phyloP scores from a whole-genome alignment of 352 stramenopile genomes.

The Pythium monospermum region DNA sequence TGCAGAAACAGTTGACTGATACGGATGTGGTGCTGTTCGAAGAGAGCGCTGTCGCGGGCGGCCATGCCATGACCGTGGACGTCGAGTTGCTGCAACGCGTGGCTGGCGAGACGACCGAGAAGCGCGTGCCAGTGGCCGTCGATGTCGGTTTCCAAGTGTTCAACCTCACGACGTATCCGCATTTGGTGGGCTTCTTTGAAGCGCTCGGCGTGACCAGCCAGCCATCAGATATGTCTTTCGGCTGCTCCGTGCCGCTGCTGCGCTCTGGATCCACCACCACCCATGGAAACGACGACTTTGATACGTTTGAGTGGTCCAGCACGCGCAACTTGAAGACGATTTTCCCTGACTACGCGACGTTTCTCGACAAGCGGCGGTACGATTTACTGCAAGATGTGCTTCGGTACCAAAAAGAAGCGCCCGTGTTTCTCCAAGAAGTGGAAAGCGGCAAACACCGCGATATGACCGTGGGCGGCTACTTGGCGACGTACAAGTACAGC shows the following conservation, averaged over 20 bases:
- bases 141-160: conserved; percentile 93
- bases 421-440: conserved; percentile 12
- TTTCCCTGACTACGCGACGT: conserved; percentile 11
- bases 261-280: no score
- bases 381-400: conserved; percentile 23
- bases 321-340: conserved; percentile 22
- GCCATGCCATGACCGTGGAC: conserved; percentile 44
- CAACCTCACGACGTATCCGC: conserved; percentile 88
- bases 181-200: conserved; percentile 80
- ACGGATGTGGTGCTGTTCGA: conserved; percentile 49
- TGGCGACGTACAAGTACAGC: conserved; percentile 19
- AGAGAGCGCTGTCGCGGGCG: conserved; percentile 26
- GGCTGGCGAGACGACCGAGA: background rate
- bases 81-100: conserved; percentile 26
- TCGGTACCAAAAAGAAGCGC: conserved; percentile 22
- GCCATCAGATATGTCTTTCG: conserved; percentile 72
- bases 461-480: conserved; percentile 20
- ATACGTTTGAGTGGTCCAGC: conserved; percentile 24
- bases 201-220: conserved; percentile 52
- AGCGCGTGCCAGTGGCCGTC: conserved; percentile 23
- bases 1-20: conserved; percentile 17
- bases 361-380: conserved; percentile 15
- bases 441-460: conserved; percentile 11
- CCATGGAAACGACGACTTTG: background rate
- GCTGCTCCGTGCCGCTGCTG: conserved; percentile 35